Evolutionary conservation across 2,329 filamentous ascomycete species (phyloP), one percentile per base, ranked within the genome.

Genomic region (Graphilbum sp.): DNA sequence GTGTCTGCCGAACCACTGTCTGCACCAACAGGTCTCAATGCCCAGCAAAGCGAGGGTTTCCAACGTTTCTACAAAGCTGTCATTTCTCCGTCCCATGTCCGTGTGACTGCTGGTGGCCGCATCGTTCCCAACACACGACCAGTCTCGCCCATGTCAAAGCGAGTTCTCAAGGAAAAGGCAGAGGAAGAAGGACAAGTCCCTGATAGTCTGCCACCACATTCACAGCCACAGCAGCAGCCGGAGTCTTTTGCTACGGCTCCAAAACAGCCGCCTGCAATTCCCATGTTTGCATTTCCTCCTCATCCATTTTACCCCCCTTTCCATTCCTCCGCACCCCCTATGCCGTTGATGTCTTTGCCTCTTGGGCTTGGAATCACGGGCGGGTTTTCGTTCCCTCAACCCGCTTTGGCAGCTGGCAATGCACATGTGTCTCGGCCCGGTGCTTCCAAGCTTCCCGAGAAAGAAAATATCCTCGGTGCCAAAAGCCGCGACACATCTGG

Each of bases 31-130:
- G 68, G 63, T 9, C 52, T 68, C 25, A 55, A 53, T 29, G 66
- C 69, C 20, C 73, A 78, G 51, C 66, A 69, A 46, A 66, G 65
- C 25, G 72, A 78, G 51, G 75, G 75, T n/a, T 79, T 79, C 46
- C 68, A 75, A 51, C 63, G 67, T 37, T 79, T 79, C 50, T 78
- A 74, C 56, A 73, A 75, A 50, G 72, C 74, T 11, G 75, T 79
- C n/a, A 65, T 72, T 5, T 79, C 75, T 25, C 75, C 75, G 8
- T 75, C 72, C 13, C 72, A 79, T 52, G 67, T 79, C 44, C 69
- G 75, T 15, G 75, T 79, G 36, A 79, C 75, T 17, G 75, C 75
- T 42, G 73, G 75, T 41, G 75, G 75, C 32, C 64, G 72, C 29
- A 79, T 79, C 47, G 75, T 79, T 1, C 74, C 73, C 35, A 79